These are phyloP conservation scores for Cercospora nicotianae DNA, from an alignment of 2,329 filamentous ascomycete genomes.

Conservation along the genomic window DNA sequence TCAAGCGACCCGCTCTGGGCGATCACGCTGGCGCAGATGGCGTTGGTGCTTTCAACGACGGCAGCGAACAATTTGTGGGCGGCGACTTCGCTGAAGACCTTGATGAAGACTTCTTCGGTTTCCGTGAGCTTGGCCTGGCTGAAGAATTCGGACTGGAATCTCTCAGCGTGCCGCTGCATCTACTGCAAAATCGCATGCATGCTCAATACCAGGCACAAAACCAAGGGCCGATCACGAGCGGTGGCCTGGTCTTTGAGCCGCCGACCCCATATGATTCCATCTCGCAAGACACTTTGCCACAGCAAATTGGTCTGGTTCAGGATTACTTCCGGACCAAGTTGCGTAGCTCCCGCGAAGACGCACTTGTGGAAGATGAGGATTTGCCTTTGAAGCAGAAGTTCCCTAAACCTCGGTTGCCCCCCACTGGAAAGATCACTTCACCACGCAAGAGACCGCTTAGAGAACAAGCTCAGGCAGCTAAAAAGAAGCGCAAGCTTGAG, in stretches of 20 bases:
- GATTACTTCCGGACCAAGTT: constrained; percentile 91
- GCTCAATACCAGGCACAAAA: constrained; percentile 79
- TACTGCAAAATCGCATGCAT: constrained; percentile 87
- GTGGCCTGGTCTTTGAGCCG: constrained; percentile 64
- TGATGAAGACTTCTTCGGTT: constrained; percentile 98
- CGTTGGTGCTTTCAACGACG: constrained; percentile 88
- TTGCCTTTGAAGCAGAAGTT: constrained; percentile 85
- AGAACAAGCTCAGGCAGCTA: constrained; percentile 78
- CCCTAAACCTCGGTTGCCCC: constrained; percentile 59
- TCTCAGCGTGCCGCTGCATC: constrained; percentile 87
- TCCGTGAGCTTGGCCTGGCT: constrained; percentile 90
- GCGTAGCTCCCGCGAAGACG: constrained; percentile 76
- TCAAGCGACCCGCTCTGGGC: constrained; percentile 73
- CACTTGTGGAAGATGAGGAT: constrained; percentile 91
- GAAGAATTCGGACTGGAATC: constrained; percentile 85
- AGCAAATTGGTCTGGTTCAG: constrained; percentile 82
- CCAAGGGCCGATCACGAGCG: constrained; percentile 59
- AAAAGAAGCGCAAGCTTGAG: constrained; percentile 77
- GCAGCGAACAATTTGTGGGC: constrained; percentile 92
- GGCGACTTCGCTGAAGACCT: constrained; percentile 98
- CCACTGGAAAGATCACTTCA: constrained; percentile 83
- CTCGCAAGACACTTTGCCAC: constrained; percentile 72
- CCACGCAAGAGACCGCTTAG: constrained; percentile 79
- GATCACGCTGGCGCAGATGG: constrained; percentile 76
- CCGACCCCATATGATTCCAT: constrained; percentile 73